Percentiles rank a stretch among this genome's conserved stretches.
phyloP scores from a whole-genome alignment of 2,329 filamentous ascomycete species.

The Amauroascus niger region DNA sequence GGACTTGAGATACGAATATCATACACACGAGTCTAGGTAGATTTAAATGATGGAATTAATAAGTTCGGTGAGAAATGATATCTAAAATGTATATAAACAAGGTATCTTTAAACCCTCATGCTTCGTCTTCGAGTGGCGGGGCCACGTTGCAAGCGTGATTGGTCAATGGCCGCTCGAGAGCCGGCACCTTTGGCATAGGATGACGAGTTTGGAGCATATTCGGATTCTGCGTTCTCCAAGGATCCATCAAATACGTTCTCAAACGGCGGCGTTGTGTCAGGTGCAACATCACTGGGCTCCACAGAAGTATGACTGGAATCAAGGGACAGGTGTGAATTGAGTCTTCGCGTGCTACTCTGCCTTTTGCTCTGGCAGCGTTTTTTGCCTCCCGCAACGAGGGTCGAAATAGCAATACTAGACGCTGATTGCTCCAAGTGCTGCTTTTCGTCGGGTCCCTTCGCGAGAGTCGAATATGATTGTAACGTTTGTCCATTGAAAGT shows the following conservation, averaged over 20 bases:
- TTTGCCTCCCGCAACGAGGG: constrained; percentile 18
- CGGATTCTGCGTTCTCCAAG: background rate
- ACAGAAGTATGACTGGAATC: background rate
- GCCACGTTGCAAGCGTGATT: constrained; percentile 20
- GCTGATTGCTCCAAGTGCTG: constrained; percentile 10
- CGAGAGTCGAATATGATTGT: background rate
- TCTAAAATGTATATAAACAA: constrained; percentile 5
- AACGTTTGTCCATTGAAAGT: background rate
- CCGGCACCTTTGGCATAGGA: background rate
- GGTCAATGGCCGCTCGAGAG: background rate
- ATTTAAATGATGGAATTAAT: background rate
- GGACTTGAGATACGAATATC: too few relatives aligned
- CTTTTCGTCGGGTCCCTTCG: background rate
- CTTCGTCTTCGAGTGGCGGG: constrained; percentile 30
- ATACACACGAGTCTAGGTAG: background rate
- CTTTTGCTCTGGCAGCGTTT: constrained; percentile 17
- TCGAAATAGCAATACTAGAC: constrained; percentile 18
- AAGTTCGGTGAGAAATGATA: background rate
- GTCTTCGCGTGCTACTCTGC: constrained; percentile 16
- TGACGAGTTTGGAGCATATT: background rate
- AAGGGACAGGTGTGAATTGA: constrained; percentile 25
- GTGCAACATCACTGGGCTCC: background rate
- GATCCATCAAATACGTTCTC: background rate
- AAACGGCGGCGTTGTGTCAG: background rate
- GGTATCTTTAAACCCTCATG: constrained; percentile 30